Conservation (phyloP, 805 yeast species). For the Candida jianshihensis region DNA sequence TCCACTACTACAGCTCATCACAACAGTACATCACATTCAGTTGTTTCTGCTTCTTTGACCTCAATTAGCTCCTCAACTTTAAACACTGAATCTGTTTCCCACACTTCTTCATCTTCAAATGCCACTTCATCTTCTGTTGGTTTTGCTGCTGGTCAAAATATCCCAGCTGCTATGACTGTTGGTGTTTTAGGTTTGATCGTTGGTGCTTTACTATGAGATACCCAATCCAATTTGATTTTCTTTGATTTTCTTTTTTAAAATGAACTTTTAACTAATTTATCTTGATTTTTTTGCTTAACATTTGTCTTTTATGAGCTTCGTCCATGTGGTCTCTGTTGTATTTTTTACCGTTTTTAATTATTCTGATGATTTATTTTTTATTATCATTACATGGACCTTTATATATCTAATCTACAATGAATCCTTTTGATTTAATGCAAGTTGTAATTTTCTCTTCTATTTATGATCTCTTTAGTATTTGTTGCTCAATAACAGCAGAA, state of each 20-base stretch:
- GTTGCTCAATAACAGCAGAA: slow-evolving; percentile 42
- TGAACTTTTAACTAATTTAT: not conserved
- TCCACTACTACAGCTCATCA: slow-evolving; percentile 20
- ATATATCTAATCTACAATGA: too few species aligned
- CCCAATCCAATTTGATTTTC: too few species aligned
- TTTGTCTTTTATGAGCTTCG: not conserved
- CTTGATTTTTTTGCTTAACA: not conserved
- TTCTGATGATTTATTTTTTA: too few species aligned
- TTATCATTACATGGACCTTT: too few species aligned
- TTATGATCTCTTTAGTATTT: slow-evolving; percentile 16
- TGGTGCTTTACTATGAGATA: slow-evolving; percentile 20
- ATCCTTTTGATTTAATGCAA: too few species aligned
- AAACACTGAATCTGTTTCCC: slow-evolving; percentile 15
- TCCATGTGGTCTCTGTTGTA: not conserved
- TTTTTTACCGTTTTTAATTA: not conserved
- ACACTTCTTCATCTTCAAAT: slow-evolving; percentile 25
- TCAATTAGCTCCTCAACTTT: slow-evolving; percentile 16
- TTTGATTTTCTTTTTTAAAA: not conserved
- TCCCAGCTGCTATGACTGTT: slow-evolving; percentile 22
- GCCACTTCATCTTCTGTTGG: slow-evolving; percentile 27
- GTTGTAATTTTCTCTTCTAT: slow-evolving; percentile 4
- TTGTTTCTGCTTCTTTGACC: slow-evolving; percentile 14
- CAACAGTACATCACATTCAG: slow-evolving; percentile 11
- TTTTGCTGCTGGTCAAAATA: slow-evolving; percentile 20
- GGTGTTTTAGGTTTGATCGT: slow-evolving; percentile 22